A percentile compares a stretch with the other conserved stretches of the same genome.
phyloP scores from a whole-genome alignment of 2,329 filamentous ascomycete species.

The Davidsoniella neocaledoniae region DNA sequence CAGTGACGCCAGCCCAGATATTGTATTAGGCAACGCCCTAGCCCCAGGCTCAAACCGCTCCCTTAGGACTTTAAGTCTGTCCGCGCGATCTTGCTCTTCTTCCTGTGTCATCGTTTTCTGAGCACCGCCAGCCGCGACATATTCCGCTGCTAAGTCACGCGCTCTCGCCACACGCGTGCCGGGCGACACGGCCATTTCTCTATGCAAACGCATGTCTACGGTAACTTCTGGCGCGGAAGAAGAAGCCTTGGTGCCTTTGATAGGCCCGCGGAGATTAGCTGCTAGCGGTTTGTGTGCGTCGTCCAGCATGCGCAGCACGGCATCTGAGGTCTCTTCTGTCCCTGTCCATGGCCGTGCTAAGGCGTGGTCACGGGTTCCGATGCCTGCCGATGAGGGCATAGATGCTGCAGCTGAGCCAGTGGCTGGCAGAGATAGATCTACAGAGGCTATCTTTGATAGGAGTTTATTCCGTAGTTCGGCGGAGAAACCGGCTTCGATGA shows the following conservation, averaged over 20 bases:
- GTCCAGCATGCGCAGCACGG: constrained; percentile 68
- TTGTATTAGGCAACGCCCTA: constrained; percentile 54
- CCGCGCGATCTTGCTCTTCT: constrained; percentile 55
- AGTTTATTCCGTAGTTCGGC: constrained; percentile 44
- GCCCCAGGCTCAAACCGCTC: constrained; percentile 64
- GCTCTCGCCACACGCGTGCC: constrained; percentile 36
- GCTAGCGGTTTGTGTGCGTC: constrained; percentile 39
- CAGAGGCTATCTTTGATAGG: constrained; percentile 37
- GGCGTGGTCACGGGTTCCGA: constrained; percentile 52
- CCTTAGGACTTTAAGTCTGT: constrained; percentile 54
- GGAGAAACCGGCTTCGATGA: constrained; percentile 47
- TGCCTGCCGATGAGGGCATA: constrained; percentile 41
- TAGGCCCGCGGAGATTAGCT: no score
- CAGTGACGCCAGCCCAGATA: constrained; percentile 63
- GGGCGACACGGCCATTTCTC: constrained; percentile 22
- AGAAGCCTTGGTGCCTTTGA: constrained; percentile 20
- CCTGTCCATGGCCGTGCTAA: constrained; percentile 61
- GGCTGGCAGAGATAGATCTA: constrained; percentile 28
- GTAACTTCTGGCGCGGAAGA: constrained; percentile 14
- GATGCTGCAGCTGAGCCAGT: not conserved
- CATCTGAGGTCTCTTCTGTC: constrained; percentile 54
- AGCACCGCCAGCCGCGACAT: constrained; percentile 23
- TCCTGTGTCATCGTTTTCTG: constrained; percentile 27
- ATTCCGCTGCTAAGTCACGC: constrained; percentile 38
- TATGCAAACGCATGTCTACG: constrained; percentile 35